These are phyloP conservation scores for Fusarium anguioides DNA, from an alignment of 2,329 filamentous ascomycete genomes.

Conservation along the genomic window DNA sequence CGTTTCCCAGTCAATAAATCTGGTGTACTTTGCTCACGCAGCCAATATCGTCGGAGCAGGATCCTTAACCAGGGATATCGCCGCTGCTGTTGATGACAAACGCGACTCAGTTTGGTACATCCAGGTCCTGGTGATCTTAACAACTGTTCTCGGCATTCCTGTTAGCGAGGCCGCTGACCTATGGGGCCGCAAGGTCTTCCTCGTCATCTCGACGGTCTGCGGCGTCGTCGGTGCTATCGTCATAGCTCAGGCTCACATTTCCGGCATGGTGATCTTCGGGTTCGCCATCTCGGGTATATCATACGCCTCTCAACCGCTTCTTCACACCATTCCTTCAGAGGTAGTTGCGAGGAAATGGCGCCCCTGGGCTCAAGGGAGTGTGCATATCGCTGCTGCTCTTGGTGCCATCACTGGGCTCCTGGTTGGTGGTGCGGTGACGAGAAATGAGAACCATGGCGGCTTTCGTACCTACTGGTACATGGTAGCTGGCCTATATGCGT, in stretches of 20 bases:
- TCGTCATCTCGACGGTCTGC: neutral
- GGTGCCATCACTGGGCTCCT: neutral
- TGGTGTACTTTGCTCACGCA: neutral
- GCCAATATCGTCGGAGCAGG: neutral
- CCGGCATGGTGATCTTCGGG: neutral
- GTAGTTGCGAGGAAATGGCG: conserved; percentile 4
- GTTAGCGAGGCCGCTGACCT: neutral
- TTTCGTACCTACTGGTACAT: conserved; percentile 4
- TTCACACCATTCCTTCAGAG: neutral
- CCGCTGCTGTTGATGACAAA: neutral
- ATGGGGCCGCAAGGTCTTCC: neutral
- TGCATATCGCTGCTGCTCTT: neutral
- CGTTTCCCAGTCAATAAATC: neutral
- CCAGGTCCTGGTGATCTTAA: neutral
- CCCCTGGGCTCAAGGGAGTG: neutral
- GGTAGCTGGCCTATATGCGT: neutral
- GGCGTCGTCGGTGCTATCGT: neutral
- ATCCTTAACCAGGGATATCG: neutral
- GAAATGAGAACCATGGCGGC: neutral
- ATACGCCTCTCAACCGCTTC: neutral
- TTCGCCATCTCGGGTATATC: neutral
- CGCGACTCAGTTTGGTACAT: neutral
- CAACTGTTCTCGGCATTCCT: neutral
- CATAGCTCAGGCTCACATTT: neutral
- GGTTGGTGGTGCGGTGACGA: neutral